These are phyloP conservation scores for Limnanthes douglasii DNA, from an alignment of 345 rosid species.

Conservation along the genomic window DNA sequence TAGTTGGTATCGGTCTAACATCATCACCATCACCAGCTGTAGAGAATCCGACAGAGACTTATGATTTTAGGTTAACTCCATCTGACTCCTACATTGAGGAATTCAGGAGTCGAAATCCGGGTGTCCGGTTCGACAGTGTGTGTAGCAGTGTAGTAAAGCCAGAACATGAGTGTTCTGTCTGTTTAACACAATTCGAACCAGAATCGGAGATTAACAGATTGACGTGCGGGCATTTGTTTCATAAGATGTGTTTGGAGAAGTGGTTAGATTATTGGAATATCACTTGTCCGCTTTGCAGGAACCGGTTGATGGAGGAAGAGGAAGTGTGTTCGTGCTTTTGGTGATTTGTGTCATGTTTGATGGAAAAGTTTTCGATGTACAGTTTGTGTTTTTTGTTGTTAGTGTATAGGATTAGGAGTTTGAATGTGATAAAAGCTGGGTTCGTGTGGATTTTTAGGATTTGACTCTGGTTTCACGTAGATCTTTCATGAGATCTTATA, in stretches of 20 bases:
- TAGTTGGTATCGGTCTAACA: constrained; percentile 39
- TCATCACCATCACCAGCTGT: constrained; percentile 17
- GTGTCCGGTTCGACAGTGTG: constrained; percentile 32
- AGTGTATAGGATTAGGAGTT: too few relatives aligned
- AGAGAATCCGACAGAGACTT: constrained; percentile 19
- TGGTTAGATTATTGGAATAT: constrained; percentile 63
- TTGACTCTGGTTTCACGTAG: too few relatives aligned
- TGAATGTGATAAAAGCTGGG: too few relatives aligned
- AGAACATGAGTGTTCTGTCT: constrained; percentile 57
- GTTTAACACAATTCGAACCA: constrained; percentile 37
- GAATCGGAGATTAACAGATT: constrained; percentile 52
- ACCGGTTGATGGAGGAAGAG: constrained; percentile 37
- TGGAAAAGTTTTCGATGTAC: too few relatives aligned
- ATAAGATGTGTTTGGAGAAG: constrained; percentile 61
- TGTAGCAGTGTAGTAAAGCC: constrained; percentile 25
- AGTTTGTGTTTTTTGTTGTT: too few relatives aligned
- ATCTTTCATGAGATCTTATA: too few relatives aligned
- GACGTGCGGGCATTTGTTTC: constrained; percentile 59
- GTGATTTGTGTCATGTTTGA: too few relatives aligned
- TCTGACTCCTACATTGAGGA: constrained; percentile 43
- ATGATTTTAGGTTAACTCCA: constrained; percentile 20
- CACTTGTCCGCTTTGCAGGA: constrained; percentile 72
- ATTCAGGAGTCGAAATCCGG: constrained; percentile 43
- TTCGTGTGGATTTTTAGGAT: too few relatives aligned
- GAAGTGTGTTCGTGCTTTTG: constrained; percentile 26